Base-by-base conservation (phyloP, 352 stramenopile species). In the Globisporangium spiculum region DNA sequence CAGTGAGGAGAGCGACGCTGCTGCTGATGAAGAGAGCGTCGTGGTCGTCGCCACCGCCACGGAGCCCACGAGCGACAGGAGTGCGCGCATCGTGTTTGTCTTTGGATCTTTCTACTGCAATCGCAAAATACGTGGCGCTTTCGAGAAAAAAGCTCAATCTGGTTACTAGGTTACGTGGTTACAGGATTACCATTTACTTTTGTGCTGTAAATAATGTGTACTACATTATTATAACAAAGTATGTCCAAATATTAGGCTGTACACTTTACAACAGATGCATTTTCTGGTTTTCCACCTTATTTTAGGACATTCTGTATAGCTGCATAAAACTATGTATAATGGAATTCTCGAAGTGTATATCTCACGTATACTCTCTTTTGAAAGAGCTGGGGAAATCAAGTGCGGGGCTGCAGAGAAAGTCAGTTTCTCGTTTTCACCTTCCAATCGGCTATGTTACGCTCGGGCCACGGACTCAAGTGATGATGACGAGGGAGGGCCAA, bases 11-110 rank as follows among this genome's bases (percentile, higher is more conserved):
- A 73, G 67, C 12, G 53, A 58, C 14, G 53, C 30, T 3, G 67
- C 48, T 1, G 36, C 24, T 30, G 55, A 27, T 12, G 54, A 18
- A 14, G 65, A 63, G 24, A 80, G 65, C 57, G 83, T 52, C 68
- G 65, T 50, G 16, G 74, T 30, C 30, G 52, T 58, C 56, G 55
- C 57, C 26, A 36, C n/a, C 7, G 56, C 22, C 4, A 9, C 32
- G 16, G 41, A 50, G 56, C 56, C 30, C n/a, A 50, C 32, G 56
- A 62, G 32, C 32, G 56, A 62, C 56, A 62, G 32, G 56, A 62
- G 32, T 32, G n/a, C 56, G 56, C 56, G 56, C 56, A 62, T 62
- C 55, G 6, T 27, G 53, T 26, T 59, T 24, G 55, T 46, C 16
- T 50, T 54, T 24, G 32, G 56, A 62, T 62, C 56, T 62, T 61